Percentiles rank a stretch among this genome's conserved stretches.
Conservation (phyloP, 306 rosid genomes). For the Datisca glomerata region DNA sequence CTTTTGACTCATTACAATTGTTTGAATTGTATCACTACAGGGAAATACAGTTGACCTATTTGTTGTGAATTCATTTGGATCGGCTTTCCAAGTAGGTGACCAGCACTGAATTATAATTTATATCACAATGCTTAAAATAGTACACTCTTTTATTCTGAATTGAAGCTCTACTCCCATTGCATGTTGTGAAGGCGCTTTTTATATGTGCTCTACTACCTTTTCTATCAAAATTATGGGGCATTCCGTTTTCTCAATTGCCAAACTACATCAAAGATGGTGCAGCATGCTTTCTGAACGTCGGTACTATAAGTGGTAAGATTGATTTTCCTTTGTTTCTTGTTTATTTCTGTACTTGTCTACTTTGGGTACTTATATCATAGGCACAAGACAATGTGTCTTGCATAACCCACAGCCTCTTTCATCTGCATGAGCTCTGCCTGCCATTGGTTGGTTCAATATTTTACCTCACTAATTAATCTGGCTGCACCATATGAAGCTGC, state of each 20-base stretch:
- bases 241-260: slow-evolving; percentile 76
- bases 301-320: slow-evolving; percentile 53
- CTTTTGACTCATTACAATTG: no score
- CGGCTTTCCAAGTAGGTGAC: slow-evolving; percentile 74
- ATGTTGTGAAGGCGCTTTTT: slow-evolving; percentile 65
- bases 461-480: no score
- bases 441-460: no score
- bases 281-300: slow-evolving; percentile 70
- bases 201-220: slow-evolving; percentile 67
- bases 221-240: slow-evolving; percentile 80
- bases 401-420: no score
- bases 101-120: slow-evolving; percentile 4
- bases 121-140: background rate
- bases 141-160: slow-evolving; percentile 1
- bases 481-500: no score
- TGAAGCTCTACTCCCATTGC: slow-evolving; percentile 9
- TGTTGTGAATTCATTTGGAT: slow-evolving; percentile 85
- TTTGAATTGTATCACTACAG: slow-evolving; percentile 29
- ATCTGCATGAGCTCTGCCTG: no score
- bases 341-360: no score
- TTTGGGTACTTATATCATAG: no score
- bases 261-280: slow-evolving; percentile 78
- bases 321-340: slow-evolving; percentile 2
- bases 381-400: no score
- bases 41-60: slow-evolving; percentile 70